Percentiles rank a stretch among this genome's conserved stretches.
Conservation (phyloP, 805 yeast genomes). For the Lipomyces sp. region DNA sequence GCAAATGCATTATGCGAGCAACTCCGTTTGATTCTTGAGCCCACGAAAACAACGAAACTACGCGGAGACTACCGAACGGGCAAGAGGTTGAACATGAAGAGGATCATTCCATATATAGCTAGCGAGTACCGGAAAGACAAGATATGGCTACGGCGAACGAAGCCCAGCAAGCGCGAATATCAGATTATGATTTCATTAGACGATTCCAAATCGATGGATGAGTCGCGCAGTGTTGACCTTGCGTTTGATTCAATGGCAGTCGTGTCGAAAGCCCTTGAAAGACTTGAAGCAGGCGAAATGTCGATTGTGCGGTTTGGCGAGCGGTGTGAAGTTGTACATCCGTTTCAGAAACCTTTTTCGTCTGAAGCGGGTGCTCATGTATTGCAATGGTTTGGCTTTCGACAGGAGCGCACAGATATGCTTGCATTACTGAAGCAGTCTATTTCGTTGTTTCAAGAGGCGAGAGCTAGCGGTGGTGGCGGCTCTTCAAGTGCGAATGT, state of each 20-base stretch:
- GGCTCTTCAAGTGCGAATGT: conserved; percentile 55
- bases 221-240: conserved; percentile 80
- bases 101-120: conserved; percentile 96
- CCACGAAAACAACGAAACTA: conserved; percentile 91
- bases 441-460: conserved; percentile 65
- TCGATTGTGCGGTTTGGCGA: conserved; percentile 91
- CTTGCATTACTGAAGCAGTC: conserved; percentile 68
- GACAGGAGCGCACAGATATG: conserved; percentile 83
- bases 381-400: conserved; percentile 86
- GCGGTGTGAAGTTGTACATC: conserved; percentile 76
- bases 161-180: conserved; percentile 95
- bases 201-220: conserved; percentile 97
- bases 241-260: conserved; percentile 94
- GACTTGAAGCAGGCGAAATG: conserved; percentile 89
- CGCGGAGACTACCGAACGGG: conserved; percentile 97
- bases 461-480: conserved; percentile 40
- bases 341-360: conserved; percentile 80
- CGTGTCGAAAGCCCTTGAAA: conserved; percentile 90
- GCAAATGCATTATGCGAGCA: conserved; percentile 90
- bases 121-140: conserved; percentile 96
- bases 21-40: conserved; percentile 85
- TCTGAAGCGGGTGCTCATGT: conserved; percentile 78
- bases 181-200: conserved; percentile 97
- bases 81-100: conserved; percentile 92
- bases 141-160: conserved; percentile 96